Evolutionary conservation across 352 stramenopile genomes (phyloP).

Genomic region (Aphanomyces euteiches): DNA sequence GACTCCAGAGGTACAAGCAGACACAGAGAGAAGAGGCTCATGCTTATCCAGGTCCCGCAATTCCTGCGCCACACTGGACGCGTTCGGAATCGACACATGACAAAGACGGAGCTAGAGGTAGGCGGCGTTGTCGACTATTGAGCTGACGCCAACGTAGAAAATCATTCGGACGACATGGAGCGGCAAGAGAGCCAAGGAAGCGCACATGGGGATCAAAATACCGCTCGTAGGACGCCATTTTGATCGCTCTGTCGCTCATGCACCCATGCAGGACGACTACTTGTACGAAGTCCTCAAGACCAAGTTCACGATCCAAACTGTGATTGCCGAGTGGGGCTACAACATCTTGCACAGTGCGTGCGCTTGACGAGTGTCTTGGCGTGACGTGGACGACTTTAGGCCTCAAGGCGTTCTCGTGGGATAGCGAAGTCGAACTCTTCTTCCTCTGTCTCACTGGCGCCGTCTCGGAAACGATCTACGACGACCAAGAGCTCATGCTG

Average conservation of each 20-base stretch:
- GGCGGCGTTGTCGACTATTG: constrained; percentile 18
- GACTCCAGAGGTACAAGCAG: constrained; percentile 15
- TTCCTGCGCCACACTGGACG: constrained; percentile 77
- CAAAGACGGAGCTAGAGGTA: constrained; percentile 65
- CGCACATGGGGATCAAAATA: constrained; percentile 33
- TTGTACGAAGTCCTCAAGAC: constrained; percentile 73
- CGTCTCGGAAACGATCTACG: constrained; percentile 62
- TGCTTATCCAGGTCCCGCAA: constrained; percentile 38
- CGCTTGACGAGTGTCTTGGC: not conserved
- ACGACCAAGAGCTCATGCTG: constrained; percentile 71
- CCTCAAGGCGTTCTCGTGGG: constrained; percentile 63
- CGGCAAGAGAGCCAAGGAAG: constrained; percentile 61
- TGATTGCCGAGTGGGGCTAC: constrained; percentile 84
- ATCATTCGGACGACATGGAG: constrained; percentile 64
- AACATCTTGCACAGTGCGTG: constrained; percentile 53
- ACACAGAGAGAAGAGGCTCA: too few relatives aligned
- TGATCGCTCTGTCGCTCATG: constrained; percentile 14
- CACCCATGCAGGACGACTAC: constrained; percentile 53
- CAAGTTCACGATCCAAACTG: constrained; percentile 75
- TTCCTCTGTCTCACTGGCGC: constrained; percentile 62
- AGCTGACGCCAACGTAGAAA: not conserved
- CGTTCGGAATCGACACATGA: constrained; percentile 52
- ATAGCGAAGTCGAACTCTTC: constrained; percentile 77
- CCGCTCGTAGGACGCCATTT: constrained; percentile 15
- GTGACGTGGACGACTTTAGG: constrained; percentile 26